Conservation (phyloP, 148 eudicot genomes). For the Pharnaceum exiguum region DNA sequence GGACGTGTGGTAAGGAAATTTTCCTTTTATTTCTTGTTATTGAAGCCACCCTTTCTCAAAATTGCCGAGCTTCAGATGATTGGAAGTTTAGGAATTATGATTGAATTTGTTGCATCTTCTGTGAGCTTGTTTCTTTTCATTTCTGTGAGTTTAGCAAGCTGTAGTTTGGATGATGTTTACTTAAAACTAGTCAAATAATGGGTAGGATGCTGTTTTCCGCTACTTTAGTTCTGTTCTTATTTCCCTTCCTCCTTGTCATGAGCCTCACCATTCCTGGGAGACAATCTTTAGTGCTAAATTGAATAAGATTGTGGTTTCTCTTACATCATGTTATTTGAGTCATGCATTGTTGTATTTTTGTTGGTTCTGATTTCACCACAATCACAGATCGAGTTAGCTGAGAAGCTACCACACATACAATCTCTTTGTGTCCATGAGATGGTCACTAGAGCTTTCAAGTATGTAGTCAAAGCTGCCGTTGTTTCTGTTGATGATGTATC, state of each 20-base stretch:
- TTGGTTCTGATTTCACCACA: conserved; percentile 17
- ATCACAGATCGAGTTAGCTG: conserved; percentile 83
- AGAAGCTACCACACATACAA: conserved; percentile 95
- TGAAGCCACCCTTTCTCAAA: neutral
- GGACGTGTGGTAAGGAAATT: conserved; percentile 79
- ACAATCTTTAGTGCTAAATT: no score
- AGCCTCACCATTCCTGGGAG: no score
- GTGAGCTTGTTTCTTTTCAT: no score
- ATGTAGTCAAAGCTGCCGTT: conserved; percentile 76
- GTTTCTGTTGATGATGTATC: conserved; percentile 63
- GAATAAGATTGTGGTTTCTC: neutral
- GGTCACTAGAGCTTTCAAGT: conserved; percentile 97
- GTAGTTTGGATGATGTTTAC: no score
- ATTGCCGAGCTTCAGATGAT: neutral
- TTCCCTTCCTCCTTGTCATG: no score
- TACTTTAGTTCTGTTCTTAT: no score
- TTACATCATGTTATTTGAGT: neutral
- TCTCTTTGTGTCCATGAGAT: conserved; percentile 98
- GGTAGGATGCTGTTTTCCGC: no score
- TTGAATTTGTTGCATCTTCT: no score
- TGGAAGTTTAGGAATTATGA: neutral
- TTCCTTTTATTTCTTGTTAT: conserved; percentile 1
- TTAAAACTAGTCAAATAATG: no score
- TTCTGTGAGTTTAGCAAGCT: no score
- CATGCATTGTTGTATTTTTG: no score